Evolutionary conservation across 805 yeast species (phyloP).

Genomic region (Debaryomyces prosopidis): DNA sequence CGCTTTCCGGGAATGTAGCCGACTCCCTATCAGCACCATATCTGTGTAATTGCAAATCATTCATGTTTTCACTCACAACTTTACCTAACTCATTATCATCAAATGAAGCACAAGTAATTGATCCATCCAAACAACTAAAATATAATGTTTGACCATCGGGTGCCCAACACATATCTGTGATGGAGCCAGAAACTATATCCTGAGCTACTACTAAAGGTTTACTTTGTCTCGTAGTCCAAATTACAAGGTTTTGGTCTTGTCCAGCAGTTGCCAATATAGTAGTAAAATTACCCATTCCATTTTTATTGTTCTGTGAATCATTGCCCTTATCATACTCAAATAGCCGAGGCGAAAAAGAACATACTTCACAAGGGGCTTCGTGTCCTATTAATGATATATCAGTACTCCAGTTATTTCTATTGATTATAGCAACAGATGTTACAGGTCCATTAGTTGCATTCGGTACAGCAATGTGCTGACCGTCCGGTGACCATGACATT

Average conservation of each 20-base stretch:
- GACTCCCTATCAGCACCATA: slow-evolving; percentile 90
- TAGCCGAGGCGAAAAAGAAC: slow-evolving; percentile 69
- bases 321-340: slow-evolving; percentile 40
- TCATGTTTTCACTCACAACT: slow-evolving; percentile 61
- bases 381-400: slow-evolving; percentile 78
- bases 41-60: slow-evolving; percentile 68
- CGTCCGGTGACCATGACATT: slow-evolving; percentile 90
- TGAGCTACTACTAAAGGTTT: slow-evolving; percentile 80
- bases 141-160: slow-evolving; percentile 76
- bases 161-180: slow-evolving; percentile 89
- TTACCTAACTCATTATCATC: slow-evolving; percentile 63
- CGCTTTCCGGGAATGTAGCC: slow-evolving; percentile 82
- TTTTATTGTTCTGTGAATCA: slow-evolving; percentile 17
- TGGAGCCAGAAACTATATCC: slow-evolving; percentile 72
- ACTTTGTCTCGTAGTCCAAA: slow-evolving; percentile 81
- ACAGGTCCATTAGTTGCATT: slow-evolving; percentile 85
- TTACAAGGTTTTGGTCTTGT: slow-evolving; percentile 83
- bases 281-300: slow-evolving; percentile 41
- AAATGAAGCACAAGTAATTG: slow-evolving; percentile 67
- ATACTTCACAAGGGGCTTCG: slow-evolving; percentile 83
- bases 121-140: slow-evolving; percentile 81
- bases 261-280: slow-evolving; percentile 95
- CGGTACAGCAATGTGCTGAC: slow-evolving; percentile 82
- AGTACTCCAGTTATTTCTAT: slow-evolving; percentile 78
- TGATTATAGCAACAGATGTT: slow-evolving; percentile 68